Percentiles rank a stretch among this genome's conserved stretches.
phyloP scores from a whole-genome alignment of 805 yeast genomes.

The Metschnikowia proteae region DNA sequence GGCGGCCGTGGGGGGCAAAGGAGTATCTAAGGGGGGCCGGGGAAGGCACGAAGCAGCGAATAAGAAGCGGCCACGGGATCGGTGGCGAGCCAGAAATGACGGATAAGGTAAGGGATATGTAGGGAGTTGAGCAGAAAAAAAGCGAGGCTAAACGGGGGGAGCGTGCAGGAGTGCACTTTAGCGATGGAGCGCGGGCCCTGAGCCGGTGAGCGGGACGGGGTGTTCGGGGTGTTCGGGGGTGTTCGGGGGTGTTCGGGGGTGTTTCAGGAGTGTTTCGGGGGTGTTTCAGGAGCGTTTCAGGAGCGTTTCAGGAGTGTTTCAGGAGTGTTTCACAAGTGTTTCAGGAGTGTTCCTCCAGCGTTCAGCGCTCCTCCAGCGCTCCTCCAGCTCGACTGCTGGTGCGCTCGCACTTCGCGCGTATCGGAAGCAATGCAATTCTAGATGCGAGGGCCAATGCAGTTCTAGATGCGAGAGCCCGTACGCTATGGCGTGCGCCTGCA shows the following conservation, averaged over 20 bases:
- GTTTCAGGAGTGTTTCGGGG: too few relatives aligned
- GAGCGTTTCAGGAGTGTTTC: too few relatives aligned
- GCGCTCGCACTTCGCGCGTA: not conserved
- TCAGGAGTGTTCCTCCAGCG: not conserved
- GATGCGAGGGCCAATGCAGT: too few relatives aligned
- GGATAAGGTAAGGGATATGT: not conserved
- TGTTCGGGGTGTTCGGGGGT: too few relatives aligned
- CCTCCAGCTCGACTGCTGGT: not conserved
- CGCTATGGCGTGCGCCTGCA: not conserved
- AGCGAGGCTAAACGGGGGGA: slow-evolving; percentile 2
- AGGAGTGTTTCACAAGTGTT: not conserved
- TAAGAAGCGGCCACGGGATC: not conserved
- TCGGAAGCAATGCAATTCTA: too few relatives aligned
- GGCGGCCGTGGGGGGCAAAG: too few relatives aligned
- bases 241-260: too few relatives aligned
- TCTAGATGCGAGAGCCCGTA: too few relatives aligned
- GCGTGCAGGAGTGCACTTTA: slow-evolving; percentile 6
- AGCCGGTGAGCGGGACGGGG: not conserved
- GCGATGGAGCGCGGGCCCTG: slow-evolving; percentile 2
- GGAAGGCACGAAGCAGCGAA: not conserved
- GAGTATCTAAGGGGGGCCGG: not conserved
- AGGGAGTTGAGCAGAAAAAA: slow-evolving; percentile 6
- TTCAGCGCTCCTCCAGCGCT: too few relatives aligned
- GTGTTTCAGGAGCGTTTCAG: not conserved
- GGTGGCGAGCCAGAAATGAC: slow-evolving; percentile 1